Base-by-base conservation (phyloP, 305 asterid genomes). In the Fraxinus nigra region DNA sequence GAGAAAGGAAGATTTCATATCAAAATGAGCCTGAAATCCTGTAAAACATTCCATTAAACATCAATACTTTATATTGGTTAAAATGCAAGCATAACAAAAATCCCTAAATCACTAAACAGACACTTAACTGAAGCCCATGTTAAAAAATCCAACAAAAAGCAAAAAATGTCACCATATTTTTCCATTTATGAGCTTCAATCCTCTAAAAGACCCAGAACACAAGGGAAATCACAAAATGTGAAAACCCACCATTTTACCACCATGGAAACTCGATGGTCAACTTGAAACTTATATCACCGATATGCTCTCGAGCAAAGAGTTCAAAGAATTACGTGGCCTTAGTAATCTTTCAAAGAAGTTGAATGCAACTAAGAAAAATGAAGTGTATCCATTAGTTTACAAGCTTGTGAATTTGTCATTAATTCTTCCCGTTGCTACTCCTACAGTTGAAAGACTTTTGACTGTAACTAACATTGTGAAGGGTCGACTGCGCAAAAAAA, bases 251-350 rank as follows among this genome's bases (percentile, higher is more conserved):
- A n/a, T n/a, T n/a, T n/a, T n/a, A n/a, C n/a, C n/a, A n/a, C n/a
- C n/a, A n/a, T n/a, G n/a, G n/a, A n/a, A n/a, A 16, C 38, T 76
- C 7, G 70, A 80, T 33, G 37, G 14, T 10, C 77, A 18, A n/a
- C 67, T 56, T 56, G 22, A n/a, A 56, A 18, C 67, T 56, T 56
- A 56, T 56, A 84, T 80, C 5, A 4, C 7, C 7, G 76, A 84
- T 76, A 24, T 48, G n/a, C 67, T 9, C 22, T 16, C 67, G 3
- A 56, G 67, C 67, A 18, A 56, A 56, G 67, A 56, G 26, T 56
- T 56, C 26, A 5, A 18, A 18, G 67, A 56, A 56, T 6, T 56
- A 56, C 67, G 10, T 2, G 28, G 67, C 22, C 67, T 56, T n/a
- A 56, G 26, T n/a, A n/a, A 56, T 16, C 67, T 56, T 18, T n/a